Evolutionary conservation across 257 asterid genomes (phyloP).

Genomic region (Solanum lycopersicoides): DNA sequence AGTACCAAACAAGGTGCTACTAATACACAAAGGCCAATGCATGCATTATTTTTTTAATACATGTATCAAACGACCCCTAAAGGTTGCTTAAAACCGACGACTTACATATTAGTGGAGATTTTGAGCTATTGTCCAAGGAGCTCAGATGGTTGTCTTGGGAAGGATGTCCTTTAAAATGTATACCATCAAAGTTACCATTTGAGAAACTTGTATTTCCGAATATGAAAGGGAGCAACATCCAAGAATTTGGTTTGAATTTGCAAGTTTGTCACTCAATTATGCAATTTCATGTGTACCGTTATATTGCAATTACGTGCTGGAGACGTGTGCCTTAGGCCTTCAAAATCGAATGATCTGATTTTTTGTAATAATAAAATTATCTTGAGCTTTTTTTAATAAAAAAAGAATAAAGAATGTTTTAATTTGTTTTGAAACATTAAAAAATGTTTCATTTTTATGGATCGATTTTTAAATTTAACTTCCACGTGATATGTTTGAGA

Average conservation of each 20-base stretch:
- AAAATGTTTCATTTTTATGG: too few species aligned
- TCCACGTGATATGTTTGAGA: too few species aligned
- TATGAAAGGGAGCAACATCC: background rate
- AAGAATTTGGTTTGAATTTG: background rate
- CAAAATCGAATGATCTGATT: too few species aligned
- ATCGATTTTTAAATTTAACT: too few species aligned
- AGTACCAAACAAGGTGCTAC: too few species aligned
- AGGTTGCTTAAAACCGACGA: background rate
- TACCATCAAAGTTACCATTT: background rate
- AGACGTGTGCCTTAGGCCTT: too few species aligned
- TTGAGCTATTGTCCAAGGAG: background rate
- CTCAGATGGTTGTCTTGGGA: background rate
- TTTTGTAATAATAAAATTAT: too few species aligned
- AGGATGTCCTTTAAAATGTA: background rate
- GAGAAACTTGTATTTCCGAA: background rate
- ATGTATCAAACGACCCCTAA: too few species aligned
- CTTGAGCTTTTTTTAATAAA: too few species aligned
- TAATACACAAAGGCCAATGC: rapidly evolving
- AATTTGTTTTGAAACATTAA: too few species aligned
- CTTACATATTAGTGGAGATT: background rate
- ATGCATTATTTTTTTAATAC: too few species aligned
- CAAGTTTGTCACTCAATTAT: background rate
- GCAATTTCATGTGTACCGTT: background rate
- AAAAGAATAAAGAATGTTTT: too few species aligned
- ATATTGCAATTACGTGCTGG: background rate